Conservation (phyloP, 169 alveolate genomes). For the Cryptosporidium xiaoi region DNA sequence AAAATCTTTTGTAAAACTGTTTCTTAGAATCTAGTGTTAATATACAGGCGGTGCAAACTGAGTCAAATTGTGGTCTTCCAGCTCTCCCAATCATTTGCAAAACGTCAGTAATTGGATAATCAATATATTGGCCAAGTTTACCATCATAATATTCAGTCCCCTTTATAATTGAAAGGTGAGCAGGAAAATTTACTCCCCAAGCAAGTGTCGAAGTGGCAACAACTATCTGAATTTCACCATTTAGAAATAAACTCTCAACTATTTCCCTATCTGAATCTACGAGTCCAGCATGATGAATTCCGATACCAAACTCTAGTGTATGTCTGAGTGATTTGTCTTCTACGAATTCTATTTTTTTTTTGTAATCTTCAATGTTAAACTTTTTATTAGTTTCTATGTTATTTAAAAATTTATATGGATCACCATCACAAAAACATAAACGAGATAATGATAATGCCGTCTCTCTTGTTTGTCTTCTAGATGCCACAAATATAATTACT, state of each 20-base stretch:
- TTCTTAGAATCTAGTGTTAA: conserved; percentile 95
- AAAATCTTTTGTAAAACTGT: conserved; percentile 95
- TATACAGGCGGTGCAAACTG: conserved; percentile 95
- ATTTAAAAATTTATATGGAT: conserved; percentile 75
- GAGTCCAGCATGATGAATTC: conserved; percentile 98
- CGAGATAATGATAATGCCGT: conserved; percentile 93
- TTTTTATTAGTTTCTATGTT: conserved; percentile 1
- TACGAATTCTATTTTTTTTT: conserved; percentile 62
- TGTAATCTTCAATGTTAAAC: neutral
- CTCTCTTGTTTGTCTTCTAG: conserved; percentile 97
- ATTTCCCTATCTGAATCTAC: conserved; percentile 93
- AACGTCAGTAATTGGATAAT: conserved; percentile 94
- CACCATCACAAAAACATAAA: conserved; percentile 80
- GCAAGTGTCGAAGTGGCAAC: conserved; percentile 99
- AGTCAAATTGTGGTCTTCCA: conserved; percentile 98
- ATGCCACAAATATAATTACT: conserved; percentile 95
- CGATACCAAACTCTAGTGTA: conserved; percentile 94
- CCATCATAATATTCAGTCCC: conserved; percentile 95
- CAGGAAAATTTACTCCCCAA: conserved; percentile 99
- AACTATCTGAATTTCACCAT: conserved; percentile 92
- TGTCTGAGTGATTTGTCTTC: conserved; percentile 90
- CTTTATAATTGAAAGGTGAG: conserved; percentile 97
- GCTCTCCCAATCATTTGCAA: conserved; percentile 99
- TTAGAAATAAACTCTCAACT: conserved; percentile 95
- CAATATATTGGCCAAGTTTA: conserved; percentile 90